Percentiles rank a stretch among this genome's conserved stretches.
Evolutionary conservation across 2,329 filamentous ascomycete genomes (phyloP).

Genomic region (Fusarium mangiferae): DNA sequence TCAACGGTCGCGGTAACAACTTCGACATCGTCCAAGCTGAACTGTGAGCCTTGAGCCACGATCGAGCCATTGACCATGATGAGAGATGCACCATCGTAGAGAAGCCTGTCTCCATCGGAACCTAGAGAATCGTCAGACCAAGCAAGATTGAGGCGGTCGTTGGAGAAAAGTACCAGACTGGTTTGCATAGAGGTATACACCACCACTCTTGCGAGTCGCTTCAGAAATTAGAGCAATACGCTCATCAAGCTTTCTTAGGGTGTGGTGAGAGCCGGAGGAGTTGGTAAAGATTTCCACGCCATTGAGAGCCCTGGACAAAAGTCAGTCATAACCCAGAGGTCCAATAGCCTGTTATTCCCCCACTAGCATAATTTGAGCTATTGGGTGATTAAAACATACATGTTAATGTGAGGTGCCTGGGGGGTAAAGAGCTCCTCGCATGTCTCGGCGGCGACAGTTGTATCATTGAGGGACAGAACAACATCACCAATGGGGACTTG

Average conservation of each 20-base stretch:
- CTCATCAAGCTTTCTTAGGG: constrained; percentile 72
- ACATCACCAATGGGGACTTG: constrained; percentile 55
- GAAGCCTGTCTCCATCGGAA: constrained; percentile 70
- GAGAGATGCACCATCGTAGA: constrained; percentile 64
- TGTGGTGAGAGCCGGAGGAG: constrained; percentile 54
- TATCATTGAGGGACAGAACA: constrained; percentile 53
- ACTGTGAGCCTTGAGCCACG: constrained; percentile 71
- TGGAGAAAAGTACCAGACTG: constrained; percentile 33
- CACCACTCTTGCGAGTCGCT: constrained; percentile 70
- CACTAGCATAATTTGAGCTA: neutral
- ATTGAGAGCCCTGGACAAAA: constrained; percentile 47
- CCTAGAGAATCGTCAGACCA: constrained; percentile 1
- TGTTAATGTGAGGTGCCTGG: constrained; percentile 33
- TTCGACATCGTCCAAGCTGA: constrained; percentile 68
- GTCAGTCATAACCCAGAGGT: neutral
- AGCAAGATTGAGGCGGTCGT: fast-evolving
- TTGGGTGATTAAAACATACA: neutral
- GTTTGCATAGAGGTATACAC: constrained; percentile 62
- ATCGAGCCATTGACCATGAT: constrained; percentile 72
- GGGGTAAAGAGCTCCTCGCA: constrained; percentile 51
- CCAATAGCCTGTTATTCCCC: neutral
- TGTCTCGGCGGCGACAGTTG: constrained; percentile 53
- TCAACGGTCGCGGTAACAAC: constrained; percentile 74
- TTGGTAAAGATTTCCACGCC: constrained; percentile 81
- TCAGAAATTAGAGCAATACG: constrained; percentile 73